Evolutionary conservation across 139 green algal genomes (phyloP), one percentile per base, ranked within the genome.

Genomic region (Marvania coccoides): DNA sequence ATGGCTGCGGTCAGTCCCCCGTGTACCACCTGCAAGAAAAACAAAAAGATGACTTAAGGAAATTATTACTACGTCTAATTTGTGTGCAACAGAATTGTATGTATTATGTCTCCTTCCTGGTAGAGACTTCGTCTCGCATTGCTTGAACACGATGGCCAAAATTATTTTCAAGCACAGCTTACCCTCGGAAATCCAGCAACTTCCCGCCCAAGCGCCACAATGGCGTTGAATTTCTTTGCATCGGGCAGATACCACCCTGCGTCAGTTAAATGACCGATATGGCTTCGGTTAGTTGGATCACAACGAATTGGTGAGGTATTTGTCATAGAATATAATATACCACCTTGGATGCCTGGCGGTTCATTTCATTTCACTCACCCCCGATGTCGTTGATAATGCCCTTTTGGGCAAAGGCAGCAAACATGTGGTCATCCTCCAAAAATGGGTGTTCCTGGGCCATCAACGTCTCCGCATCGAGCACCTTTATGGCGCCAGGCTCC

Each of bases 1-100:
- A 93, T 81, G 3, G 87, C 86, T 12, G 86, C 84, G 12, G 87
- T 93, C 19, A 86, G 62, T 3, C 84, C 84, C 10, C 84, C 84
- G 58, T 91, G 84, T 4, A 91, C 83, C 3, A 87, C 79, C n/a
- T 61, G 67, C 0, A 78, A 81, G 63, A 85, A 84, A n/a, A n/a
- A n/a, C n/a, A n/a, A n/a, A n/a, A n/a, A n/a, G n/a, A n/a, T n/a
- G n/a, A n/a, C 65, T 72, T 42, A 42, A 65, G 1, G 2, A n/a
- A 69, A 30, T 8, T 10, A 24, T 58, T 23, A 58, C 14, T 47
- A 14, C 12, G 12, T 47, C 39, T 14, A 47, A 12, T 47, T n/a
- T n/a, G n/a, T n/a, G n/a, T n/a, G n/a, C n/a, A n/a, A n/a, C n/a
- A n/a, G n/a, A n/a, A n/a, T n/a, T n/a, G n/a, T n/a, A n/a, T n/a